Evolutionary conservation across 225 moss, liverwort and hornwort genomes (phyloP), one percentile per base, ranked within the genome.

Genomic region (Physcomitrium patens): DNA sequence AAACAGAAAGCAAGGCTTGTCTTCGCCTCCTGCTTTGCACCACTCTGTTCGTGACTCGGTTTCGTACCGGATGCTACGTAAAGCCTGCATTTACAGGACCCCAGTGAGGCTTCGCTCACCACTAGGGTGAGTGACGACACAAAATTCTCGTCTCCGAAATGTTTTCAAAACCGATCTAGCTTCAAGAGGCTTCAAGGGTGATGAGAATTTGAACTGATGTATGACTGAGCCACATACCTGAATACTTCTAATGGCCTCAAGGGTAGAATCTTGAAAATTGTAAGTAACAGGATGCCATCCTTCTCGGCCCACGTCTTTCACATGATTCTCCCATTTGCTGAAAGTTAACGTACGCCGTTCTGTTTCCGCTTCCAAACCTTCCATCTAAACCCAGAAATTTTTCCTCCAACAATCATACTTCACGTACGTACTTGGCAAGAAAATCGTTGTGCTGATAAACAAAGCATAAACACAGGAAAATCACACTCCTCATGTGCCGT

Each of bases 221-320:
- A 15, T 17, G 48, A 0, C 42, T n/a, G 17, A 47, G 69, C 50
- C 48, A 8, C 11, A 22, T 10, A 93, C 96, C 93, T 93, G 96
- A 68, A 96, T 89, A 26, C 85, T 85, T 58, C 41, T 86, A 20
- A 96, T 79, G 26, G 90, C 76, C 43, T 78, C 59, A 15, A 91
- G 62, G 7, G 91, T 80, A 23, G 93, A 89, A 61, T 92, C 92
- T 52, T 83, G 78, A 70, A 87, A 96, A 20, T 85, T 28, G 37
- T 89, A 88, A 0, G 92, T 93, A 43, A 75, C 83, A 3, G 96
- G 96, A 69, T 96, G 96, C 96, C 96, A 96, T 54, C 93, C 92
- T 83, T 82, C 78, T 68, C 93, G 86, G 9, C 91, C 95, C 65
- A 75, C 84, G 60, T 49, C 80, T 57, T 80, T 81, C 3, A 42